Conservation (phyloP, 2,329 filamentous ascomycete species). For the Acarospora socialis region DNA sequence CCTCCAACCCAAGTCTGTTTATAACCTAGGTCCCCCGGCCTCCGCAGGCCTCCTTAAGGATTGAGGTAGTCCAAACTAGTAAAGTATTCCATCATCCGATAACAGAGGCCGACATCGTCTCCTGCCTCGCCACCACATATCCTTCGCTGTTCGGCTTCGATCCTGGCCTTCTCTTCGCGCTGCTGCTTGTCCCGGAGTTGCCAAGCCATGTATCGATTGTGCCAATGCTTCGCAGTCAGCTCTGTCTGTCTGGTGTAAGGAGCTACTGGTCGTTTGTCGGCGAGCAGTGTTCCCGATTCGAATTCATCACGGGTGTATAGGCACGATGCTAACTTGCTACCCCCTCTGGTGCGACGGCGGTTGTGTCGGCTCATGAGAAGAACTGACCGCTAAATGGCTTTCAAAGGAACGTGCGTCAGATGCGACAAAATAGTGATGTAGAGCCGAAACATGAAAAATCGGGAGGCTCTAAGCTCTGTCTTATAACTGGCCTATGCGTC, state of each 20-base stretch:
- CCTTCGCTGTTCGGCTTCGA: conserved; percentile 30
- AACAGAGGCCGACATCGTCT: conserved; percentile 29
- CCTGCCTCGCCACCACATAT: conserved; percentile 32
- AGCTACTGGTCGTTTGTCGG: too few relatives aligned
- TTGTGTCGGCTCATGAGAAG: conserved; percentile 13
- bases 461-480: background rate
- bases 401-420: too few relatives aligned
- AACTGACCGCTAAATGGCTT: too few relatives aligned
- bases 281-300: too few relatives aligned
- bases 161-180: conserved; percentile 18
- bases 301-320: too few relatives aligned
- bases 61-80: conserved; percentile 36
- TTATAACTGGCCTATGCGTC: background rate
- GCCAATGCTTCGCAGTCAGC: conserved; percentile 26
- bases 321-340: too few relatives aligned
- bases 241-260: conserved; percentile 4
- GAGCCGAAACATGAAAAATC: background rate
- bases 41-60: too few relatives aligned
- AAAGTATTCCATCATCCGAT: conserved; percentile 36
- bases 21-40: too few relatives aligned
- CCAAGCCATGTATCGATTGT: conserved; percentile 28
- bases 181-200: conserved; percentile 23
- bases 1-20: too few relatives aligned
- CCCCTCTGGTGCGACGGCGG: conserved; percentile 7
- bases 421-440: background rate